Base-by-base conservation (phyloP, 1,284 basidiomycete genomes). In the Apiotrichum brassicae region DNA sequence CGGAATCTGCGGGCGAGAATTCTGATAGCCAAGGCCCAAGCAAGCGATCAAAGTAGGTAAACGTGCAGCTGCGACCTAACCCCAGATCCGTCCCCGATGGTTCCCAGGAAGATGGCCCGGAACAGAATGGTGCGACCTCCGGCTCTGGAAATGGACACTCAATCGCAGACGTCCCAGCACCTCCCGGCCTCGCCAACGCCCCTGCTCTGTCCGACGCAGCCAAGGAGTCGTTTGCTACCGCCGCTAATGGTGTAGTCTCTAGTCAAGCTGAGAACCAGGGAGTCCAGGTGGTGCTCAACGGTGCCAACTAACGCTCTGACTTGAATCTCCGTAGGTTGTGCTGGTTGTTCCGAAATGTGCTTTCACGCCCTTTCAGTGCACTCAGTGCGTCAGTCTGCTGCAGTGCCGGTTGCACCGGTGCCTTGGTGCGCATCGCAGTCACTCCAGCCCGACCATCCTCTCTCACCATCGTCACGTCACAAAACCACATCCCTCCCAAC, bases 11-110 rank as follows among this genome's bases (percentile, higher is more conserved):
- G 19, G 68, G 64, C 22, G 66, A 66, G 36, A 55, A 52, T n/a
- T 42, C 43, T 36, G 63, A 63, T 38, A 57, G 58, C 23, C 66
- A 64, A 36, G 69, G 70, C 19, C 70, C 70, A 7, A 59, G 57
- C 46, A 72, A 72, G 54, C 64, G 68, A 16, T 54, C 66, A 24
- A 70, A 66, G 68, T 69, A 42, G 47, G 33, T 16, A 16, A 4
- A 4, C 23, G n/a, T n/a, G n/a, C n/a, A n/a, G n/a, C n/a, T n/a
- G n/a, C n/a, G n/a, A n/a, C n/a, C n/a, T n/a, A n/a, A n/a, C n/a
- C n/a, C n/a, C n/a, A n/a, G n/a, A n/a, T n/a, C n/a, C n/a, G n/a
- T n/a, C n/a, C n/a, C n/a, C n/a, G n/a, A n/a, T n/a, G n/a, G n/a
- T n/a, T n/a, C n/a, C n/a, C n/a, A n/a, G n/a, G n/a, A n/a, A n/a